Conservation (phyloP, 2,329 filamentous ascomycete species). For the Fusarium sp. region DNA sequence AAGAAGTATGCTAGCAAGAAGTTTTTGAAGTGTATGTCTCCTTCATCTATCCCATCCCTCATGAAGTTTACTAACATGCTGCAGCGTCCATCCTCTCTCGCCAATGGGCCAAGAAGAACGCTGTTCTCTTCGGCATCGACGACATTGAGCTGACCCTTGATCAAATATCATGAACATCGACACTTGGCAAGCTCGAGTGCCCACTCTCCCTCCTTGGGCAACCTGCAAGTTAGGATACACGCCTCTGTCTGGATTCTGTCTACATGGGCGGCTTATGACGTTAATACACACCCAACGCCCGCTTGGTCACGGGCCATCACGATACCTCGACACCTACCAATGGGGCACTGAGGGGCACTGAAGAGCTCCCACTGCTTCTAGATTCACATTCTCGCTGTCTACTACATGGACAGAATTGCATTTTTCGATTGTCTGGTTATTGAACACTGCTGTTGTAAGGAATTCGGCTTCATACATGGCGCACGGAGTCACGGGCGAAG, state of each 20-base stretch:
- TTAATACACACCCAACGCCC: slow-evolving; percentile 46
- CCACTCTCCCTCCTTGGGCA: slow-evolving; percentile 23
- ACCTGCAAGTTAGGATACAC: slow-evolving; percentile 44
- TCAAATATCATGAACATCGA: slow-evolving; percentile 50
- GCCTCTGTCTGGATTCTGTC: slow-evolving; percentile 45
- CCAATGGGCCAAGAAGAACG: slow-evolving; percentile 90
- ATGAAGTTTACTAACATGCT: slow-evolving; percentile 26
- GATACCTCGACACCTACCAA: slow-evolving; percentile 35
- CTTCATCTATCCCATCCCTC: not conserved
- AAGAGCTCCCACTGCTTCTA: slow-evolving; percentile 31
- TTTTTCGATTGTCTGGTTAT: slow-evolving; percentile 46
- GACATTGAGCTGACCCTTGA: slow-evolving; percentile 61
- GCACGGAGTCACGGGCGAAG: slow-evolving; percentile 53
- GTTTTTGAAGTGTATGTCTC: slow-evolving; percentile 89
- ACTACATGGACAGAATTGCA: slow-evolving; percentile 39
- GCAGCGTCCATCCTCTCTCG: slow-evolving; percentile 89
- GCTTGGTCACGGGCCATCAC: slow-evolving; percentile 39
- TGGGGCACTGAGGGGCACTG: slow-evolving; percentile 22
- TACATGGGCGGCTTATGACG: slow-evolving; percentile 44
- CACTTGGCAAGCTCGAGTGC: slow-evolving; percentile 21
- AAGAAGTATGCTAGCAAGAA: slow-evolving; percentile 99
- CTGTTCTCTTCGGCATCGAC: slow-evolving; percentile 61
- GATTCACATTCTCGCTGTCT: slow-evolving; percentile 45
- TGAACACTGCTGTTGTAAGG: slow-evolving; percentile 49
- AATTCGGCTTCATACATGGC: slow-evolving; percentile 51